Evolutionary conservation across 75 land plant species (phyloP), one percentile per base, ranked within the genome.

Genomic region (Gnetum montanum): DNA sequence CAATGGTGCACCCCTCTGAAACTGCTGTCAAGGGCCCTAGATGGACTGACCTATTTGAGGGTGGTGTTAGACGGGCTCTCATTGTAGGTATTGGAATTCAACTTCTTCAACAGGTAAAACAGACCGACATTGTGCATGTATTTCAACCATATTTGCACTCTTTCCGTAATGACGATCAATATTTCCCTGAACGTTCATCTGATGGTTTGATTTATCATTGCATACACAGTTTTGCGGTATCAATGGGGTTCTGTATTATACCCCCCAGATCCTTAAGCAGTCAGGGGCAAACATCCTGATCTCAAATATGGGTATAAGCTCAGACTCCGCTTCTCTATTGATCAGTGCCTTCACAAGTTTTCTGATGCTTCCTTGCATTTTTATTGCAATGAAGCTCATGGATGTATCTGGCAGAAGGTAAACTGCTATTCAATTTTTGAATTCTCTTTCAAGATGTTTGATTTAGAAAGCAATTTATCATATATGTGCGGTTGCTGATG

Each of bases 171-270:
- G 10, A 10, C n/a, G n/a, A n/a, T n/a, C n/a, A n/a, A n/a, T n/a
- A n/a, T n/a, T n/a, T n/a, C n/a, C n/a, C n/a, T n/a, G n/a, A n/a
- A n/a, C n/a, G n/a, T n/a, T n/a, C n/a, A n/a, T n/a, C n/a, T n/a
- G n/a, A n/a, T n/a, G n/a, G n/a, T n/a, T n/a, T n/a, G n/a, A n/a
- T 35, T 41, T 18, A 16, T 46, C n/a, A 41, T 37, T 63, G 81
- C 43, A n/a, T n/a, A n/a, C n/a, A n/a, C 83, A 92, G 97, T 76
- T 92, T 63, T 64, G 85, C 59, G 97, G 97, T 20, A 92, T 92
- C 37, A 92, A 92, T 72, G 97, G 96, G 11, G 86, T 92, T 19
- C 75, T 92, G 3, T 89, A 92, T 71, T 92, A 84, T 61, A 81
- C 86, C 19, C 97, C 97, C 33, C 85, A 92, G 49, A 92, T 92